phyloP scores from a whole-genome alignment of 169 alveolate genomes.

The Cryptosporidium ubiquitum region DNA sequence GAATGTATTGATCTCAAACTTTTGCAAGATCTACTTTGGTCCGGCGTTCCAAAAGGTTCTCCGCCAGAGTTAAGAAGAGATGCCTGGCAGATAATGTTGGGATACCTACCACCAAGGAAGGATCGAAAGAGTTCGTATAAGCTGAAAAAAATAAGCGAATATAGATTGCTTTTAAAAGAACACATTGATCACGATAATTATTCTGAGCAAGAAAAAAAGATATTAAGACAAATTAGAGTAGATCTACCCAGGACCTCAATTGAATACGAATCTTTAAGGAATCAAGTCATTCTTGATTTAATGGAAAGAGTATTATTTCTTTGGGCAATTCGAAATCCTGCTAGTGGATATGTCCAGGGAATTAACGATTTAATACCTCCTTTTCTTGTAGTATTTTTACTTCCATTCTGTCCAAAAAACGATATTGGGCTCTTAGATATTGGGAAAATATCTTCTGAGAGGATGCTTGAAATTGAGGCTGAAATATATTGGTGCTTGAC shows the following conservation, averaged over 20 bases:
- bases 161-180: constrained; percentile 77
- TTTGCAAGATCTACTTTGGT: constrained; percentile 78
- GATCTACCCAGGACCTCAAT: constrained; percentile 91
- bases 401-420: constrained; percentile 74
- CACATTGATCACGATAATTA: constrained; percentile 77
- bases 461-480: constrained; percentile 87
- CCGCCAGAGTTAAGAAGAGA: constrained; percentile 83
- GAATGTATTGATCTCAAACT: constrained; percentile 66
- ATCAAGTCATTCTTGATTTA: constrained; percentile 83
- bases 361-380: constrained; percentile 90
- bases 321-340: constrained; percentile 94
- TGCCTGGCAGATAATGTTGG: constrained; percentile 87
- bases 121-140: constrained; percentile 78
- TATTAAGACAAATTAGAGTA: constrained; percentile 85
- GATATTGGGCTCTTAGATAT: constrained; percentile 66
- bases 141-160: constrained; percentile 83
- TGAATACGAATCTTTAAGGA: constrained; percentile 82
- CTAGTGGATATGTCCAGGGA: constrained; percentile 95
- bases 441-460: constrained; percentile 76
- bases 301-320: constrained; percentile 91
- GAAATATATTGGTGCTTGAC: constrained; percentile 91
- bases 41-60: constrained; percentile 84
- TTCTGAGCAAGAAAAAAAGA: constrained; percentile 76
- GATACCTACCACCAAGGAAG: constrained; percentile 86
- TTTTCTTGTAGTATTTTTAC: constrained; percentile 82